These are phyloP conservation scores for Backusella liffmaniae DNA, from an alignment of 192 early-diverging fungal species.

Conservation along the genomic window DNA sequence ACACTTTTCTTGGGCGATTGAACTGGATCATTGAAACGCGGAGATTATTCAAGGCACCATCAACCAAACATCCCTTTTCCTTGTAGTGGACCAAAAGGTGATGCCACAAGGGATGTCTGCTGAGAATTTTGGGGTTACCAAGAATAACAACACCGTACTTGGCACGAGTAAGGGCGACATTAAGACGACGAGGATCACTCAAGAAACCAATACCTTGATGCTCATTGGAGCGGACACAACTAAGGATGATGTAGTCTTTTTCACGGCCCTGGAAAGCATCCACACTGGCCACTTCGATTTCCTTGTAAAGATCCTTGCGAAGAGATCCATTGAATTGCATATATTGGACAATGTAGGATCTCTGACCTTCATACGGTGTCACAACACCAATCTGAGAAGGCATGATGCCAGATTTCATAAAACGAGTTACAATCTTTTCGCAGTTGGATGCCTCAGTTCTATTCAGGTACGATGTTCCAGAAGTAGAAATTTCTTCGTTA, in stretches of 20 bases:
- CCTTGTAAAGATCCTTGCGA: conserved; percentile 94
- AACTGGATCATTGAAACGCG: conserved; percentile 91
- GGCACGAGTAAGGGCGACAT: conserved; percentile 88
- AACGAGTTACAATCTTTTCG: conserved; percentile 95
- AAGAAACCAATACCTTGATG: conserved; percentile 95
- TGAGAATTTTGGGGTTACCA: conserved; percentile 94
- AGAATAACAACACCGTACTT: conserved; percentile 93
- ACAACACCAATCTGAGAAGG: conserved; percentile 97
- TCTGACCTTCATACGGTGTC: conserved; percentile 99
- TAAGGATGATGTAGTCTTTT: conserved; percentile 98
- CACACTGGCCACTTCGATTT: conserved; percentile 97
- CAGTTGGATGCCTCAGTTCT: conserved; percentile 94
- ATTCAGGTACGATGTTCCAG: conserved; percentile 98
- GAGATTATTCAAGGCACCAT: conserved; percentile 88
- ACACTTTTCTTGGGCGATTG: conserved; percentile 62
- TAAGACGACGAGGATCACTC: conserved; percentile 87
- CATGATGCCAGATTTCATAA: conserved; percentile 81
- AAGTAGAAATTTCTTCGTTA: conserved; percentile 94
- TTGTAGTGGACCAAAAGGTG: conserved; percentile 94
- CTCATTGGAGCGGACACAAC: conserved; percentile 96
- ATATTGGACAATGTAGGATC: conserved; percentile 91
- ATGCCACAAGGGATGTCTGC: conserved; percentile 94
- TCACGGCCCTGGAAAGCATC: conserved; percentile 99
- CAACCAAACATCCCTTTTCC: conserved; percentile 84
- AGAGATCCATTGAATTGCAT: conserved; percentile 93